Evolutionary conservation across 108 stramenopile species (phyloP).

Genomic region (Skeletonema costatum): DNA sequence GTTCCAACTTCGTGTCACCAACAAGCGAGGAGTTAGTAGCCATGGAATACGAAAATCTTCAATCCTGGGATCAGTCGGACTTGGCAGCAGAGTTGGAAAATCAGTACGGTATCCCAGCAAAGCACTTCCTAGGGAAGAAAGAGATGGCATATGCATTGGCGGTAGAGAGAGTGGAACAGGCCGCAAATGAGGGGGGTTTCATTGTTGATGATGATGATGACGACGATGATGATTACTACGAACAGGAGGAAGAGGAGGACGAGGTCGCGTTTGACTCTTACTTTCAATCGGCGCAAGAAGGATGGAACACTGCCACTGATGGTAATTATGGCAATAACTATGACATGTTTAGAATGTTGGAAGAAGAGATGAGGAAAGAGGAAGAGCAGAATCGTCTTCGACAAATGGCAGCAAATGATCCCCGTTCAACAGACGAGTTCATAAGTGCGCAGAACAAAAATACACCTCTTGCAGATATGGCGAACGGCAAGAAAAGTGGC

Average conservation of each 20-base stretch:
- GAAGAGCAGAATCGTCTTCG: constrained; percentile 7
- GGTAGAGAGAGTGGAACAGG: constrained; percentile 39
- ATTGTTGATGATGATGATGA: constrained; percentile 14
- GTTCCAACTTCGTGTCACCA: constrained; percentile 9
- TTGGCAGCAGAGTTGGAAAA: constrained; percentile 39
- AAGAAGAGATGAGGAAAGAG: constrained; percentile 43
- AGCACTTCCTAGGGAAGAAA: constrained; percentile 49
- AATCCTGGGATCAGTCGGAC: constrained; percentile 24
- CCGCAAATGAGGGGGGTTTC: constrained; percentile 15
- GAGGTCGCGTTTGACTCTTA: constrained; percentile 15
- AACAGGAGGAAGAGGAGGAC: constrained; percentile 14
- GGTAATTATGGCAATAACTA: constrained; percentile 1
- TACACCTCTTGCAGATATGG: constrained; percentile 24
- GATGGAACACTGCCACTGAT: not conserved
- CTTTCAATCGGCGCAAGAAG: not conserved
- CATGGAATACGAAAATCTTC: constrained; percentile 45
- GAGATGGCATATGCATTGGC: constrained; percentile 51
- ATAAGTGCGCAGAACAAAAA: not conserved
- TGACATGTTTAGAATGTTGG: constrained; percentile 22
- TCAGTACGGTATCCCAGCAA: constrained; percentile 43
- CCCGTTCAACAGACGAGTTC: constrained; percentile 3
- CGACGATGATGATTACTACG: constrained; percentile 5
- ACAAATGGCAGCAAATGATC: constrained; percentile 2
- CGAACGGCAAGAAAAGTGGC: not conserved
- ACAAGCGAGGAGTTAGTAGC: constrained; percentile 36